A percentile compares a stretch with the other conserved stretches of the same genome.
Evolutionary conservation across 176 grass and related monocot species (phyloP).

Genomic region (Rhynchospora tenuis): DNA sequence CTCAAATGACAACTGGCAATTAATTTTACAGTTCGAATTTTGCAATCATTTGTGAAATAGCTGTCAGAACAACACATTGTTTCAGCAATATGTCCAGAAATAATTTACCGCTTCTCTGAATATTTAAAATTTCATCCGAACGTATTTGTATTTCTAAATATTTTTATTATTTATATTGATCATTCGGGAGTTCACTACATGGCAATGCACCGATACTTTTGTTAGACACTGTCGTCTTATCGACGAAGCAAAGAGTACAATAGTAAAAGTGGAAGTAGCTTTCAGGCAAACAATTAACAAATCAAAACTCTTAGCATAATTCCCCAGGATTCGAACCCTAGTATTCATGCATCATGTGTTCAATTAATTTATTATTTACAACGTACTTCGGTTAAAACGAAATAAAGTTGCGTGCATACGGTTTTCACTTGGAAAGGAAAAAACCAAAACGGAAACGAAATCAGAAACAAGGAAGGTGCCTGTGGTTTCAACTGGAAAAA

Average conservation of each 20-base stretch:
- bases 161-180: not conserved
- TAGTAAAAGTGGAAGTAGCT: not conserved
- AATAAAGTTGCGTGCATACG: not conserved
- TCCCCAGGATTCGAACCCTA: not conserved
- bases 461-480: not conserved
- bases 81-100: too few relatives aligned
- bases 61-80: too few relatives aligned
- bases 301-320: not conserved
- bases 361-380: not conserved
- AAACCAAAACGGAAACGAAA: not conserved
- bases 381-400: not conserved
- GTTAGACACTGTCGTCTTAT: not conserved
- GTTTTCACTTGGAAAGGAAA: not conserved
- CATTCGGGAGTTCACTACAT: not conserved
- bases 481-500: not conserved
- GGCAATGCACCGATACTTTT: not conserved
- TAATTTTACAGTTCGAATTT: too few relatives aligned
- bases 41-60: too few relatives aligned
- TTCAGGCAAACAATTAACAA: not conserved
- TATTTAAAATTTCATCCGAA: too few relatives aligned
- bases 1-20: too few relatives aligned
- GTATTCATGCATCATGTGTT: not conserved
- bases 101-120: too few relatives aligned
- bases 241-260: not conserved
- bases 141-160: too few relatives aligned